A percentile compares a stretch with the other conserved stretches of the same genome.
Evolutionary conservation across 768 basidiomycete genomes (phyloP).

Genomic region (Austroboletus festivus): DNA sequence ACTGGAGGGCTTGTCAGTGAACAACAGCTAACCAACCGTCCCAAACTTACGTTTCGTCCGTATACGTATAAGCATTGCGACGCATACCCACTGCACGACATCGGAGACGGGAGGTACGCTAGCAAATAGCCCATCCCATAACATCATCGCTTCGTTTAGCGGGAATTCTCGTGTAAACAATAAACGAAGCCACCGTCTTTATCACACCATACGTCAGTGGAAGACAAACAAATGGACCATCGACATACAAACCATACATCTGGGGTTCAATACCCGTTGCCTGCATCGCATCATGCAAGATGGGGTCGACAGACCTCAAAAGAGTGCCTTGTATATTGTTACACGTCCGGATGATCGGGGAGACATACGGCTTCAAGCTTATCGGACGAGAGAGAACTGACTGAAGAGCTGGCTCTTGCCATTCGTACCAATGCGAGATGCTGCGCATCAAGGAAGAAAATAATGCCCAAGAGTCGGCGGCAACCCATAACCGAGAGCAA

Average conservation of each 20-base stretch:
- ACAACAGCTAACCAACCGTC: neutral
- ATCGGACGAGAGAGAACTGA: constrained; percentile 36
- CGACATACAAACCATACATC: constrained; percentile 88
- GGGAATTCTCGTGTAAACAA: constrained; percentile 92
- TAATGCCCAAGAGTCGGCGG: constrained; percentile 85
- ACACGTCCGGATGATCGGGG: constrained; percentile 85
- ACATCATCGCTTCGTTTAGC: constrained; percentile 71
- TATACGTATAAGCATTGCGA: constrained; percentile 93
- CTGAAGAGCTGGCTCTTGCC: constrained; percentile 44
- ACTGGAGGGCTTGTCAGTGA: constrained; percentile 46
- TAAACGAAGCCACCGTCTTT: constrained; percentile 88
- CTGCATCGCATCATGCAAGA: constrained; percentile 72
- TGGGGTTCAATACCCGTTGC: constrained; percentile 89
- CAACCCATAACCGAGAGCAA: constrained; percentile 66
- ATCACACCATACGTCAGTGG: constrained; percentile 11
- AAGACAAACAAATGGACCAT: constrained; percentile 7
- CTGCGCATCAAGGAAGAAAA: constrained; percentile 79
- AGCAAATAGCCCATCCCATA: constrained; percentile 98
- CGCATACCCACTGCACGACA: constrained; percentile 81
- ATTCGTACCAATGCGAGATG: constrained; percentile 78
- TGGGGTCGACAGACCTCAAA: constrained; percentile 75
- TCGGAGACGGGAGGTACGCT: constrained; percentile 70
- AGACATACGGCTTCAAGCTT: constrained; percentile 61
- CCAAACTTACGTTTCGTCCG: constrained; percentile 76
- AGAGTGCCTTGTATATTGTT: constrained; percentile 72